Conservation (phyloP, 2,329 filamentous ascomycete genomes). For the Mariannaea elegans region DNA sequence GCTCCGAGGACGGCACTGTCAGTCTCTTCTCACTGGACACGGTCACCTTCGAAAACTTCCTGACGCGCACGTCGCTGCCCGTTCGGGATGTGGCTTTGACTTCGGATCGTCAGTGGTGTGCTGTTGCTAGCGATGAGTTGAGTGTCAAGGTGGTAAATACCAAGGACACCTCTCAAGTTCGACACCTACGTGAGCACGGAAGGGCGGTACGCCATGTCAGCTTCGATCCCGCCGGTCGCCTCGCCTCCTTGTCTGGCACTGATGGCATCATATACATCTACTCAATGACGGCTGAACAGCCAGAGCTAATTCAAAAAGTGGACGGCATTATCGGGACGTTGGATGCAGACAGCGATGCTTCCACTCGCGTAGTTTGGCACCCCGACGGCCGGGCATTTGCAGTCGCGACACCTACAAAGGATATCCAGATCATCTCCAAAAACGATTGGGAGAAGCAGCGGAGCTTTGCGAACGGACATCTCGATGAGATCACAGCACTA, state of each 20-base stretch:
- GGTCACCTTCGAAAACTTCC: conserved; percentile 79
- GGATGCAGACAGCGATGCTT: conserved; percentile 77
- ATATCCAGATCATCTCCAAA: conserved; percentile 88
- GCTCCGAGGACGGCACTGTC: conserved; percentile 95
- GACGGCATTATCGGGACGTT: conserved; percentile 84
- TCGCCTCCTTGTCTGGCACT: conserved; percentile 82
- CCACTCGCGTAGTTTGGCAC: conserved; percentile 85
- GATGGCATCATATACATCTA: conserved; percentile 94
- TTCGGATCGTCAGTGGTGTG: conserved; percentile 84
- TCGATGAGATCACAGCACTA: conserved; percentile 83
- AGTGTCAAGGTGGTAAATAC: conserved; percentile 89
- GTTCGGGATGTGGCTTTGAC: conserved; percentile 88
- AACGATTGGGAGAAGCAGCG: conserved; percentile 90
- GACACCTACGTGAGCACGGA: conserved; percentile 82
- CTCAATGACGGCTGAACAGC: conserved; percentile 79
- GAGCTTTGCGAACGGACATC: conserved; percentile 80
- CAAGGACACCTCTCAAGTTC: conserved; percentile 78
- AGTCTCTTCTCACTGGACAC: conserved; percentile 86
- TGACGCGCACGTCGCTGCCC: conserved; percentile 85
- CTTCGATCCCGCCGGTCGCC: conserved; percentile 82
- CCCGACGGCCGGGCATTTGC: conserved; percentile 94
- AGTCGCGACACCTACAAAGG: conserved; percentile 80
- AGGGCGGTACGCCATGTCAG: conserved; percentile 91
- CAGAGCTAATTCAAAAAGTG: conserved; percentile 82
- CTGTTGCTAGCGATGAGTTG: conserved; percentile 95